Evolutionary conservation across 768 basidiomycete genomes (phyloP).

Genomic region (Amanita rimosa): DNA sequence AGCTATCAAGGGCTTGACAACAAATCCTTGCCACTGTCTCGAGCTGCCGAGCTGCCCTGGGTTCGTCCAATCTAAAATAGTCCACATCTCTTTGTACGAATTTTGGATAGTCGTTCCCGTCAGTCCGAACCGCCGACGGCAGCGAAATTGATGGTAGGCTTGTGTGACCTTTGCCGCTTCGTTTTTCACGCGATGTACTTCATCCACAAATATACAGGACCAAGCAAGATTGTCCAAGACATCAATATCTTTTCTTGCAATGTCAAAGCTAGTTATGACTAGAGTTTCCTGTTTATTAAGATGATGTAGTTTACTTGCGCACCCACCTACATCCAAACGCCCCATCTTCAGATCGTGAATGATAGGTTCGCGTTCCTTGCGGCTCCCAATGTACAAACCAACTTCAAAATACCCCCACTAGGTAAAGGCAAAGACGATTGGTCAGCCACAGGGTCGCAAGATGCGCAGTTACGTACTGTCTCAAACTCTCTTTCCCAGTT

Average conservation of each 20-base stretch:
- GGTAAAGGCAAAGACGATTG: neutral
- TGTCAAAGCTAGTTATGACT: slow-evolving; percentile 81
- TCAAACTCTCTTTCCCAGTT: slow-evolving; percentile 90
- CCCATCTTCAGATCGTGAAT: slow-evolving; percentile 71
- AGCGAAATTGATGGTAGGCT: slow-evolving; percentile 65
- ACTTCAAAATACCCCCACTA: slow-evolving; percentile 96
- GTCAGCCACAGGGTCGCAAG: neutral
- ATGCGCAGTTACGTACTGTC: slow-evolving; percentile 33
- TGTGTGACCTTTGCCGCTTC: slow-evolving; percentile 47
- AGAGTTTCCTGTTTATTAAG: neutral
- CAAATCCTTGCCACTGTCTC: slow-evolving; percentile 67
- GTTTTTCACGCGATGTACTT: slow-evolving; percentile 88
- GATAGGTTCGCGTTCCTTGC: slow-evolving; percentile 40
- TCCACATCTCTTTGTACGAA: slow-evolving; percentile 84
- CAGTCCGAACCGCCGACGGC: slow-evolving; percentile 66
- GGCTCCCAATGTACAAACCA: slow-evolving; percentile 50
- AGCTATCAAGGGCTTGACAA: slow-evolving; percentile 52
- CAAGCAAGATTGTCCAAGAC: slow-evolving; percentile 56
- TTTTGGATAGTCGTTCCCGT: slow-evolving; percentile 83
- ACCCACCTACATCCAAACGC: slow-evolving; percentile 72
- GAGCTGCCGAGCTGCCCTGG: slow-evolving; percentile 65
- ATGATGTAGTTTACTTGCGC: neutral
- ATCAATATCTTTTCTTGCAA: slow-evolving; percentile 61
- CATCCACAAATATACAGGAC: slow-evolving; percentile 75
- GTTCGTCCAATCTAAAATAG: slow-evolving; percentile 86